These are phyloP conservation scores for Fusarium solani-melongenae DNA, from an alignment of 2,329 filamentous ascomycete genomes.

Conservation along the genomic window DNA sequence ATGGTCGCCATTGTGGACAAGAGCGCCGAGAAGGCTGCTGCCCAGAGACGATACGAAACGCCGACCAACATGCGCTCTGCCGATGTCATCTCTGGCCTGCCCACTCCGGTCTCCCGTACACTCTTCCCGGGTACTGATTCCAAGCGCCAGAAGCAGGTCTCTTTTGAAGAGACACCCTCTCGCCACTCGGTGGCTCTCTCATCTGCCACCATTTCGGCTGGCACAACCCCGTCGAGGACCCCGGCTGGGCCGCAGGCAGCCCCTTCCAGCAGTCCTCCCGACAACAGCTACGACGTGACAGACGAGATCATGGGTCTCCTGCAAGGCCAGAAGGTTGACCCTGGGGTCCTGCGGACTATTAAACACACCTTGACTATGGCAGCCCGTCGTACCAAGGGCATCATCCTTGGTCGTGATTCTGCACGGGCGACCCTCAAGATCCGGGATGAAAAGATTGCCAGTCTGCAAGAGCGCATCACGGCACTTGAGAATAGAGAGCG, in stretches of 20 bases:
- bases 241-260: constrained; percentile 4
- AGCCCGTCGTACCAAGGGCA: constrained; percentile 68
- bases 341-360: constrained; percentile 52
- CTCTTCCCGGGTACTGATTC: constrained; percentile 47
- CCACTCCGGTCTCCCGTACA: constrained; percentile 51
- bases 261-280: constrained; percentile 28
- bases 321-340: constrained; percentile 53
- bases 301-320: constrained; percentile 63
- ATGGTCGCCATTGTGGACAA: constrained; percentile 51
- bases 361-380: constrained; percentile 63
- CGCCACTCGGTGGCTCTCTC: constrained; percentile 5
- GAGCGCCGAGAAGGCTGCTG: constrained; percentile 45
- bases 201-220: constrained; percentile 22
- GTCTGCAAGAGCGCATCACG: constrained; percentile 51
- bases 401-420: constrained; percentile 73
- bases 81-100: constrained; percentile 40
- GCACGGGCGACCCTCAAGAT: constrained; percentile 69
- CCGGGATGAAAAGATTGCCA: constrained; percentile 63
- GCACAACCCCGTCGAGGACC: constrained; percentile 22
- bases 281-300: constrained; percentile 50
- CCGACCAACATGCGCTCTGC: constrained; percentile 39
- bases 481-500: constrained; percentile 53
- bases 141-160: constrained; percentile 49
- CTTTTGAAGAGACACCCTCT: constrained; percentile 42
- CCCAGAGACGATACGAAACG: constrained; percentile 37